Base-by-base conservation (phyloP, 345 rosid genomes). In the Linum usitatissimum region DNA sequence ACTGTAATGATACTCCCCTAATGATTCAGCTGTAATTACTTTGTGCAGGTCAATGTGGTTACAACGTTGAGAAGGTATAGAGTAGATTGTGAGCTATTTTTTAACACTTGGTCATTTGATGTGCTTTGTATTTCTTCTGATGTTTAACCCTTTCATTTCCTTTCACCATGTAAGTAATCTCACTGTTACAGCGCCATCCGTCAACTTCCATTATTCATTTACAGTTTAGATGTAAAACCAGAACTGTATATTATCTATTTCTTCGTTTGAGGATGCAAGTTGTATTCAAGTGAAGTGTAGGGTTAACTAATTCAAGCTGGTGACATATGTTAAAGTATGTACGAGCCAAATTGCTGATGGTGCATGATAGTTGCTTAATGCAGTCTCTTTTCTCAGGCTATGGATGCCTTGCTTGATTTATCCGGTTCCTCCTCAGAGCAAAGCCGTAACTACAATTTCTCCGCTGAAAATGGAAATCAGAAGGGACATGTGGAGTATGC, bases 41-140 rank as follows among this genome's bases (percentile, higher is more conserved):
- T 36, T 76, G 79, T 80, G 75, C 82, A 92, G 98, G 93, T 77
- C 88, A 85, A 68, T 92, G 89, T 64, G 84, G 90, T 6, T 80
- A 87, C 70, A 69, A 85, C 73, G 77, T 85, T 59, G 86, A 80
- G 53, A 85, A 79, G 98, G 98, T 92, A 81, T 56, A 30, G 9
- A 72, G 55, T 23, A 66, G 54, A 59, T 66, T 71, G 1, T 38
- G 30, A 49, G 66, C 38, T 68, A 64, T 61, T 34, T 34, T 34
- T 34, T 34, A 1, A 34, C 17, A 45, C 14, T 45, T 15, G 51
- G 5, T 45, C 51, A 4, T 45, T 45, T 45, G 17, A 45, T 45
- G 51, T 45, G 17, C 51, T 45, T 3, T 10, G 3, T 12, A 45
- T 3, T 10, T 45, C 51, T 10, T 10, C 15, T 45, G 51, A 10